Percentiles rank a stretch among this genome's conserved stretches.
These are phyloP conservation scores for Ostreobium quekettii DNA, from an alignment of 139 green algal species.

Conservation along the genomic window DNA sequence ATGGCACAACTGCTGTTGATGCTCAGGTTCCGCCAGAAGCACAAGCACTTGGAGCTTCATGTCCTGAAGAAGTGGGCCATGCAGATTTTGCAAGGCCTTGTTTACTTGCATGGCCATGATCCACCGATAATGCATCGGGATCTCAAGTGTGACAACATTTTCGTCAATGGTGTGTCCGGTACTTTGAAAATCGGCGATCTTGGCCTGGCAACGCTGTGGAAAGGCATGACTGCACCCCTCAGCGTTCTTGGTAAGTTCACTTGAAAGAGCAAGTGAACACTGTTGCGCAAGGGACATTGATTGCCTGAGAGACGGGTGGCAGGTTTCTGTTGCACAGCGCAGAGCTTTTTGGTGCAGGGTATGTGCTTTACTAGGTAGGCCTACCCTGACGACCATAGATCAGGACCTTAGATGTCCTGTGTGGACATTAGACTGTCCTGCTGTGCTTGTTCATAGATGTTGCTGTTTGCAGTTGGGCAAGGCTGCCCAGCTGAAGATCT, in stretches of 20 bases:
- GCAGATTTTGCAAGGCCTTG: constrained; percentile 94
- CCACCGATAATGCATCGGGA: constrained; percentile 85
- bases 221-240: constrained; percentile 77
- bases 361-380: too few relatives aligned
- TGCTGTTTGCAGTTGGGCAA: too few relatives aligned
- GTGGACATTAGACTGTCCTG: too few relatives aligned
- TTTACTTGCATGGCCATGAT: constrained; percentile 91
- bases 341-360: too few relatives aligned
- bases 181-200: constrained; percentile 98
- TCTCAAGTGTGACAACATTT: constrained; percentile 92
- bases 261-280: neutral
- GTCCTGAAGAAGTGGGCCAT: constrained; percentile 92
- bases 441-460: too few relatives aligned
- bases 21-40: constrained; percentile 90
- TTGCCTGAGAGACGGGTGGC: too few relatives aligned
- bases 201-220: constrained; percentile 87
- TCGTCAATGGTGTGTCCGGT: constrained; percentile 88
- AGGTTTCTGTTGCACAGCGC: too few relatives aligned
- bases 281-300: neutral
- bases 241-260: constrained; percentile 63
- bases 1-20: neutral
- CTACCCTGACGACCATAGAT: too few relatives aligned
- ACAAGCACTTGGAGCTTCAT: constrained; percentile 84
- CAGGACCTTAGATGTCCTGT: too few relatives aligned
- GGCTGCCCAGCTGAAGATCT: too few relatives aligned